Base-by-base conservation (phyloP, 108 stramenopile species). In the Skeletonema menzelii region DNA sequence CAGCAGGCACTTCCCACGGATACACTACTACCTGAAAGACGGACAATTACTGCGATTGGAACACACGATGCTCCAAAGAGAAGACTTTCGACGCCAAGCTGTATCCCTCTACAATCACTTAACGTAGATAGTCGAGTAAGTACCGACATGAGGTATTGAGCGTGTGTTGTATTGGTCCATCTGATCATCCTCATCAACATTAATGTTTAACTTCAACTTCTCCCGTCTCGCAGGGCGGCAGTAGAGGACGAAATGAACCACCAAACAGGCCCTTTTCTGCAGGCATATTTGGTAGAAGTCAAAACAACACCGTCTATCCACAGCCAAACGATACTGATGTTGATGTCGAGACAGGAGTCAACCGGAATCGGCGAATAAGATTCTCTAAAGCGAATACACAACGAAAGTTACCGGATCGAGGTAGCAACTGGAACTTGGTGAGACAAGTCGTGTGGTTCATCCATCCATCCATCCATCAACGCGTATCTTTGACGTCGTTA, bases 301-400 rank as follows among this genome's bases (percentile, higher is more conserved):
- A 53, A 22, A 24, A 27, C 35, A 61, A 17, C 12, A 62, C 72
- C 31, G 66, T 68, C 65, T 67, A 67, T 63, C 77, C 67, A 28
- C 44, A 70, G 17, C 49, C 20, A 7, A 53, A 24, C 22, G 8
- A 53, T 22, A 20, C 8, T n/a, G 46, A 61, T 37, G 63, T 35
- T 7, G 72, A 72, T 8, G 63, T 72, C 12, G 72, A 72, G 49
- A 62, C 77, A n/a, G 77, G 77, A 60, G 42, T 15, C 30, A 59
- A 31, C 28, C 32, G 27, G 6, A 59, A 30, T 49, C 57, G 77
- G 4, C 40, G 59, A 30, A 24, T 49, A 12, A 55, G 65, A 60
- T 66, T 77, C 46, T 70, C 64, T 5, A 63, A 40, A 2, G 59
- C 65, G 34, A 0, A 10, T 22, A 27, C 64, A 40, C 63, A 30